Evolutionary conservation across 2,329 filamentous ascomycete species (phyloP).

Genomic region (Botrytis squamosa): DNA sequence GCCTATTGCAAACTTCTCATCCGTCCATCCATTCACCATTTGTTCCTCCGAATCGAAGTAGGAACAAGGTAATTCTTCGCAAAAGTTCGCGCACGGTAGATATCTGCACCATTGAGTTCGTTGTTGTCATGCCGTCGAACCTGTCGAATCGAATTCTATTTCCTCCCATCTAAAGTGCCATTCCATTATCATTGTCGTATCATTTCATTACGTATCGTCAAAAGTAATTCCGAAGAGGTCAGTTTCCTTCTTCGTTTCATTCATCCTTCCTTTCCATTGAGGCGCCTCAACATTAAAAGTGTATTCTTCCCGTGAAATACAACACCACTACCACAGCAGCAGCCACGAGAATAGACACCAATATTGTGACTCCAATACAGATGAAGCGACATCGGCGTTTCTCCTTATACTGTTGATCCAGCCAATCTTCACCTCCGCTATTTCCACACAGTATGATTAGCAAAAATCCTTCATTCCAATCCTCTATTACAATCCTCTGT

Average conservation of each 20-base stretch:
- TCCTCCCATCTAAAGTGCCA: not conserved
- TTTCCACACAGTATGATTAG: conserved; percentile 13
- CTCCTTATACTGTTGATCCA: conserved; percentile 37
- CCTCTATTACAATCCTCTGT: not conserved
- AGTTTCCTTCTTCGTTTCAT: not conserved
- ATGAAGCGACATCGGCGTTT: conserved; percentile 34
- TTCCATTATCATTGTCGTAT: conserved; percentile 18
- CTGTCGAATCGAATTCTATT: not conserved
- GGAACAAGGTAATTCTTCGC: not conserved
- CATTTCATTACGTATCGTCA: conserved; percentile 11
- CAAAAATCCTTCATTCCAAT: not conserved
- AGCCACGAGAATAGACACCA: conserved; percentile 30
- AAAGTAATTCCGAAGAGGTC: not conserved
- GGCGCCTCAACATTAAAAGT: not conserved
- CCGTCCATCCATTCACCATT: not conserved
- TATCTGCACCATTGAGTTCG: not conserved
- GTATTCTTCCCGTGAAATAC: conserved; percentile 30
- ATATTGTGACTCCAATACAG: conserved; percentile 30
- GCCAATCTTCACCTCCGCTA: conserved; percentile 36
- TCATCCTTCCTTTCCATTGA: not conserved
- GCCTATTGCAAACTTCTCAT: not conserved
- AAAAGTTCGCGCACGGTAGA: not conserved
- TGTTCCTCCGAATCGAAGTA: not conserved
- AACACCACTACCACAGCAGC: conserved; percentile 33
- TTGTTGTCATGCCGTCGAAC: not conserved